phyloP scores from a whole-genome alignment of 139 green algal genomes.

The Chlorella sp. region DNA sequence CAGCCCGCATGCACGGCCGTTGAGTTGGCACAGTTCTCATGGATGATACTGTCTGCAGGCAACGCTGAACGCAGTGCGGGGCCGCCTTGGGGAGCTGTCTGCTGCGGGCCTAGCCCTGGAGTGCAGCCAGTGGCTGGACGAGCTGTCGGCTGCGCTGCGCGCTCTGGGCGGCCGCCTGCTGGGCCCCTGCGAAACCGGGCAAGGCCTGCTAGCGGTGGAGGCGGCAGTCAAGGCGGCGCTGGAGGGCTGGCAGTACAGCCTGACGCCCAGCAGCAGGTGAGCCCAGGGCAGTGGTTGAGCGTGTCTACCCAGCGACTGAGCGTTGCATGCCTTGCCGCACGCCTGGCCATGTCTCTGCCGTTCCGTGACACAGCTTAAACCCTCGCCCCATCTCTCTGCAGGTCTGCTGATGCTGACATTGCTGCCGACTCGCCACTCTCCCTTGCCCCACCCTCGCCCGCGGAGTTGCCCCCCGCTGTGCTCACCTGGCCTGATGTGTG shows the following conservation, averaged over 20 bases:
- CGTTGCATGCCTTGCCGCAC: neutral
- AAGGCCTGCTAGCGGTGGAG: slow-evolving; percentile 61
- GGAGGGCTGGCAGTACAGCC: slow-evolving; percentile 35
- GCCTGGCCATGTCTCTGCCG: no score
- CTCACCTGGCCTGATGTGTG: slow-evolving; percentile 66
- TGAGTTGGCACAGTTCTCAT: no score
- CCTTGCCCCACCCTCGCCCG: neutral
- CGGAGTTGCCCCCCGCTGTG: neutral
- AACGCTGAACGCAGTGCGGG: slow-evolving; percentile 16
- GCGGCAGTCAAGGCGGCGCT: slow-evolving; percentile 56
- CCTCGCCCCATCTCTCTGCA: neutral
- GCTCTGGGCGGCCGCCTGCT: slow-evolving; percentile 57
- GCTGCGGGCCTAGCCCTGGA: slow-evolving; percentile 57
- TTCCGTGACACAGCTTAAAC: no score
- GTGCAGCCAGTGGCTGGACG: slow-evolving; percentile 68
- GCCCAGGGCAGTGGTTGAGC: neutral
- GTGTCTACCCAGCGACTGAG: no score
- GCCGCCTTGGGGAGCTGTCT: slow-evolving; percentile 52
- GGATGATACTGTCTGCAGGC: no score
- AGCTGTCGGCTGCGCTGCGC: slow-evolving; percentile 49
- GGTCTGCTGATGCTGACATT: no score
- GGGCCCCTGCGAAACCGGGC: slow-evolving; percentile 37
- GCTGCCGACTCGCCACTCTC: neutral
- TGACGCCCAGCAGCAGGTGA: neutral
- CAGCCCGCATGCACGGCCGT: no score